Evolutionary conservation across 208 protist species (phyloP).

Genomic region (Wallacemonas sp.): DNA sequence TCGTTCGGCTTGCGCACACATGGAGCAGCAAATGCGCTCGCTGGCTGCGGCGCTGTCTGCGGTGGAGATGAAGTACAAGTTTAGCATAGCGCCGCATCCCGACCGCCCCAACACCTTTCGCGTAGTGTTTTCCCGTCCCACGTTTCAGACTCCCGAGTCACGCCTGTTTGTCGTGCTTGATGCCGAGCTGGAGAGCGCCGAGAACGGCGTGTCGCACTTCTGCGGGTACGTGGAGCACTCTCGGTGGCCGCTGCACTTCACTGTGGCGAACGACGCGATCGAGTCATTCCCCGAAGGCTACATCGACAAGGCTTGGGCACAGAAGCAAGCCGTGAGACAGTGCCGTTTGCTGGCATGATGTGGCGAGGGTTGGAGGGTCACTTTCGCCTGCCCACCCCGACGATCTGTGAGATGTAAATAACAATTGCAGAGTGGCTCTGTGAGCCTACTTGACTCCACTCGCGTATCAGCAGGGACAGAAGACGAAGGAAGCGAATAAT

Average conservation of each 20-base stretch:
- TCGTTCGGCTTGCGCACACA: neutral
- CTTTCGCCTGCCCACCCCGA: too few species aligned
- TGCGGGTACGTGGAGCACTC: conserved; percentile 30
- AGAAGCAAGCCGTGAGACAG: conserved; percentile 26
- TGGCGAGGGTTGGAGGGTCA: neutral
- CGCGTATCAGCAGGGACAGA: too few species aligned
- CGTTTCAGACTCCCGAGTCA: conserved; percentile 47
- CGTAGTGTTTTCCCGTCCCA: conserved; percentile 59
- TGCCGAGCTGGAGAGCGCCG: neutral
- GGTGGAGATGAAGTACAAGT: conserved; percentile 45
- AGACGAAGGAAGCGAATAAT: too few species aligned
- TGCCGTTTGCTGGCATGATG: conserved; percentile 15
- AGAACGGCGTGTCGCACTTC: conserved; percentile 11
- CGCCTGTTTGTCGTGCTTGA: conserved; percentile 45
- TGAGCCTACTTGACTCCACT: too few species aligned
- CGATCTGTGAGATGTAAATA: too few species aligned
- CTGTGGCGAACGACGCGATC: conserved; percentile 14
- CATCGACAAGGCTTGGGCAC: conserved; percentile 43
- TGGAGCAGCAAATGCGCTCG: conserved; percentile 1
- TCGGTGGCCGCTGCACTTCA: conserved; percentile 28
- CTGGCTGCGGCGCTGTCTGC: conserved; percentile 39
- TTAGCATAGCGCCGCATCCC: conserved; percentile 51
- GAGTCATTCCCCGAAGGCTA: conserved; percentile 25
- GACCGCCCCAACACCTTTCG: conserved; percentile 21
- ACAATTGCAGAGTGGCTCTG: too few species aligned